These are phyloP conservation scores for Cryphonectria japonica DNA, from an alignment of 2,329 filamentous ascomycete genomes.

Conservation along the genomic window DNA sequence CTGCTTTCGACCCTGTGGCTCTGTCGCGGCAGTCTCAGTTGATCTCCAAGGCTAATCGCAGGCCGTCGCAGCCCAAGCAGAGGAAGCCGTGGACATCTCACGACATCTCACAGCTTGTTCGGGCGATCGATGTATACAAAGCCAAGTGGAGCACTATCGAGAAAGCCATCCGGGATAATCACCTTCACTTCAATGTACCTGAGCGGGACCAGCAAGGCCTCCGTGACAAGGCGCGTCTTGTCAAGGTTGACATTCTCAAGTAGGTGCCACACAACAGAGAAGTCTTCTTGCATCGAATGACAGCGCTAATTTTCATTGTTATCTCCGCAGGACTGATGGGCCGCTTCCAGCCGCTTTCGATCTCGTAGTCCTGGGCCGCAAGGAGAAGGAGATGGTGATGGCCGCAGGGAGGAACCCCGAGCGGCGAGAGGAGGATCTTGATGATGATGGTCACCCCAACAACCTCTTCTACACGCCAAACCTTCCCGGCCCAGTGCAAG, in stretches of 20 bases:
- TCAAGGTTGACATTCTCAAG: constrained; percentile 58
- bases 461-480: constrained; percentile 39
- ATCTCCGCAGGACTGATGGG: constrained; percentile 41
- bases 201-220: constrained; percentile 58
- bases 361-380: constrained; percentile 51
- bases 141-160: constrained; percentile 48
- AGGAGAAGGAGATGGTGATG: constrained; percentile 50
- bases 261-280: constrained; percentile 32
- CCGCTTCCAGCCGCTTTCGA: constrained; percentile 55
- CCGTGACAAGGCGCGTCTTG: constrained; percentile 61
- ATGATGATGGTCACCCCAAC: constrained; percentile 42
- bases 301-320: not conserved
- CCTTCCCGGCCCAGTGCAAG: constrained; percentile 11
- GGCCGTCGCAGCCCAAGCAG: constrained; percentile 39
- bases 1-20: constrained; percentile 33
- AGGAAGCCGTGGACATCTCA: constrained; percentile 47
- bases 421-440: constrained; percentile 51
- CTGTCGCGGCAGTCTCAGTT: constrained; percentile 34
- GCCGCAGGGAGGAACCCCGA: constrained; percentile 52
- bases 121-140: constrained; percentile 43
- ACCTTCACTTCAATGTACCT: constrained; percentile 43
- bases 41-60: constrained; percentile 37
- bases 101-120: constrained; percentile 48
- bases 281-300: not conserved
- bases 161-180: constrained; percentile 35